Conservation (phyloP, 192 early-diverging fungal genomes). For the Chytriomyces hyalinus region DNA sequence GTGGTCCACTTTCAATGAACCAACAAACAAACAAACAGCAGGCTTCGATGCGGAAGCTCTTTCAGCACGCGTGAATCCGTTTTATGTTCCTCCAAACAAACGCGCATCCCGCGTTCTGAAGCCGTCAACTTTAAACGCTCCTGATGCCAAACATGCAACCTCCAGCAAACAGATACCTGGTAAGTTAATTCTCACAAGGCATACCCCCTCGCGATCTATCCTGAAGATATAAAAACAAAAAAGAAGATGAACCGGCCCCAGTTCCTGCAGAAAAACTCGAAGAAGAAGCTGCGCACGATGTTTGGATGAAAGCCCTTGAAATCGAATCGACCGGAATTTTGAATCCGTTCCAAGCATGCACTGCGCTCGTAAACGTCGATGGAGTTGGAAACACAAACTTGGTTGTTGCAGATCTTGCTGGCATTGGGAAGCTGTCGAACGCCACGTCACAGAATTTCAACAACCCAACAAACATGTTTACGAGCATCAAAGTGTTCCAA, state of each 20-base stretch:
- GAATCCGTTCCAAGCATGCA: background rate
- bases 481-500: constrained; percentile 9
- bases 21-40: no score
- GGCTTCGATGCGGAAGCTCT: no score
- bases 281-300: background rate
- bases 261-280: background rate
- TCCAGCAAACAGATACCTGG: background rate
- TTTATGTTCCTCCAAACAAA: constrained; percentile 12
- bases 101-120: background rate
- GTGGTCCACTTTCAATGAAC: no score
- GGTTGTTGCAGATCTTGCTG: background rate
- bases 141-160: background rate
- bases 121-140: background rate
- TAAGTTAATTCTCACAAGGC: background rate
- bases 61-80: background rate
- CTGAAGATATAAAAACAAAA: background rate
- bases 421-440: background rate
- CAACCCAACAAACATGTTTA: background rate
- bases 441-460: background rate
- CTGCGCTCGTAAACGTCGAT: background rate
- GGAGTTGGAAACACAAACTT: background rate
- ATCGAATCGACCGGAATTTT: background rate
- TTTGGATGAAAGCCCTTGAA: constrained; percentile 1
- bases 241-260: background rate
- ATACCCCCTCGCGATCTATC: background rate